Conservation (phyloP, 1,284 basidiomycete genomes). For the Leccinum variabile region DNA sequence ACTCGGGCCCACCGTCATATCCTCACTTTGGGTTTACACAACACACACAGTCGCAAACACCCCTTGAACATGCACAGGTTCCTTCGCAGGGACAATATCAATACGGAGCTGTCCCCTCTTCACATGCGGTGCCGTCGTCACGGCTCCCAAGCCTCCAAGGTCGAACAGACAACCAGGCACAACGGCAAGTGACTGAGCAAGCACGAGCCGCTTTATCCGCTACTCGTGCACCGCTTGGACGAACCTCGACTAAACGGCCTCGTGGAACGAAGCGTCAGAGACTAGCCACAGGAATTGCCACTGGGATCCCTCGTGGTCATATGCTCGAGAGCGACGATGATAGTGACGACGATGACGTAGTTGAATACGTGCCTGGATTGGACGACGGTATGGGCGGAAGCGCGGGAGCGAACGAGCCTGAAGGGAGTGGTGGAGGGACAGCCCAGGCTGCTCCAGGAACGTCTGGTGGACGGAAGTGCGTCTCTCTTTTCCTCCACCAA, state of each 20-base stretch:
- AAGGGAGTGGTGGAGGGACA: background rate
- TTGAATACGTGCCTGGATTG: constrained; percentile 24
- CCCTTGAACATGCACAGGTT: background rate
- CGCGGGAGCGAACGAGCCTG: no score
- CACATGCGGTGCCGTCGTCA: constrained; percentile 7
- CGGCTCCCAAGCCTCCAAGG: constrained; percentile 1
- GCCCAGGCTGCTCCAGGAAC: constrained; percentile 11
- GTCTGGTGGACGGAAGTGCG: constrained; percentile 31
- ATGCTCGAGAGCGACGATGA: constrained; percentile 31
- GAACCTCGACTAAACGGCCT: constrained; percentile 21
- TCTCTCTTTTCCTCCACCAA: constrained; percentile 6
- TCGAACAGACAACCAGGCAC: constrained; percentile 9
- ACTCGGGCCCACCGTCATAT: constrained; percentile 9
- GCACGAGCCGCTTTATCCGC: background rate
- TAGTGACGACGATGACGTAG: constrained; percentile 33
- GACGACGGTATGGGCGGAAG: constrained; percentile 4
- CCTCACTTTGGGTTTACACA: constrained; percentile 8
- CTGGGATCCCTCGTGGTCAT: constrained; percentile 6
- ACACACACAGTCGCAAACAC: constrained; percentile 9
- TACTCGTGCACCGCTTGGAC: constrained; percentile 1
- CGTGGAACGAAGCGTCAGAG: constrained; percentile 27
- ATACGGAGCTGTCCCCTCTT: constrained; percentile 5
- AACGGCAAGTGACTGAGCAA: constrained; percentile 1
- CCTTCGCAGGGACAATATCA: constrained; percentile 17
- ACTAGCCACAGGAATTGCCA: background rate